Evolutionary conservation across 768 basidiomycete genomes (phyloP).

Genomic region (Collybia sordida): DNA sequence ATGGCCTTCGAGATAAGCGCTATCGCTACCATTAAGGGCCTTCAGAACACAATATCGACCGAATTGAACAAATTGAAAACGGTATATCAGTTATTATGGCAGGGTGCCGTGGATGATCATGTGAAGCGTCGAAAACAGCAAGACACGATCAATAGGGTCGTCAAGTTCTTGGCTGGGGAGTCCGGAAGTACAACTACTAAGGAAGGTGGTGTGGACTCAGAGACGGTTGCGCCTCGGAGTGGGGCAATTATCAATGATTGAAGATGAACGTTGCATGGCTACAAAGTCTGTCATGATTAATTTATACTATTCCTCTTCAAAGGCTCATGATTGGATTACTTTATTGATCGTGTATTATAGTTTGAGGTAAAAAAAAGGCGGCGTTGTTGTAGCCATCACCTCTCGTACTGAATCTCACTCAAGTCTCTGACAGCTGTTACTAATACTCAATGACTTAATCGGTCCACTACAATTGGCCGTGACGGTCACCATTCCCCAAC

Average conservation of each 20-base stretch:
- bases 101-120: constrained; percentile 78
- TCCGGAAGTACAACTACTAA: constrained; percentile 62
- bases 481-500: too few species aligned
- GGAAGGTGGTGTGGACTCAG: constrained; percentile 29
- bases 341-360: too few species aligned
- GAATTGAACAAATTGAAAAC: constrained; percentile 88
- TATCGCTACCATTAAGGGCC: constrained; percentile 83
- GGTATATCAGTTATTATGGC: constrained; percentile 90
- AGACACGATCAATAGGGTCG: constrained; percentile 93
- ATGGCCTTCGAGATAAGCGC: constrained; percentile 80
- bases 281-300: too few species aligned
- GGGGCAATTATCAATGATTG: constrained; percentile 69
- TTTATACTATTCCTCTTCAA: too few species aligned
- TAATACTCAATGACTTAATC: too few species aligned
- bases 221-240: constrained; percentile 48
- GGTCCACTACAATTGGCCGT: too few species aligned
- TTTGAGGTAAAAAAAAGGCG: too few species aligned
- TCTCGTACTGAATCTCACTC: too few species aligned
- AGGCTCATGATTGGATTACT: too few species aligned
- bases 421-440: too few species aligned
- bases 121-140: constrained; percentile 89
- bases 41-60: constrained; percentile 87
- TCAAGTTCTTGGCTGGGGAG: constrained; percentile 92
- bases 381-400: too few species aligned
- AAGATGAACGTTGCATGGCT: constrained; percentile 45